Conservation (phyloP, 1,284 basidiomycete species). For the Puccinia coronata region DNA sequence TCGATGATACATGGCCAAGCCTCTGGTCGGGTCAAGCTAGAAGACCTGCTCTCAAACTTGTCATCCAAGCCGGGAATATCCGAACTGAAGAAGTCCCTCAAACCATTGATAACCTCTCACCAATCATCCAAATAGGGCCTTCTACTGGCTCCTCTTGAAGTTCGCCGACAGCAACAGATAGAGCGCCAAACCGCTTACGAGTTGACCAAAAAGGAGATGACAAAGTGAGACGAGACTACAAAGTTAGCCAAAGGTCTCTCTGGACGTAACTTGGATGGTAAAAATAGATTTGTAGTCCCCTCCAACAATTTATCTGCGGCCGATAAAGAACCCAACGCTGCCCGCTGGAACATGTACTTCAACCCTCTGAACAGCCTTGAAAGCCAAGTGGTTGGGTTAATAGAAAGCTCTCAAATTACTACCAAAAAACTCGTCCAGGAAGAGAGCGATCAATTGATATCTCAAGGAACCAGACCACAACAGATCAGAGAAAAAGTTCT, state of each 20-base stretch:
- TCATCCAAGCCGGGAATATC: conserved; percentile 53
- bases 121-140: conserved; percentile 61
- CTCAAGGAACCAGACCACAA: conserved; percentile 3
- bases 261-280: conserved; percentile 65
- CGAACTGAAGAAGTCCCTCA: conserved; percentile 63
- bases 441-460: conserved; percentile 72
- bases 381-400: conserved; percentile 72
- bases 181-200: conserved; percentile 94
- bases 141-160: conserved; percentile 80
- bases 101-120: conserved; percentile 63
- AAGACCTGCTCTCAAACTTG: conserved; percentile 21
- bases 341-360: conserved; percentile 50
- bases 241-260: conserved; percentile 66
- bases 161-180: conserved; percentile 80
- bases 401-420: conserved; percentile 74
- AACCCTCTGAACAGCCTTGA: conserved; percentile 77
- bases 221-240: conserved; percentile 90
- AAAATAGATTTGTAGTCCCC: conserved; percentile 38
- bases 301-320: not conserved
- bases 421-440: conserved; percentile 61
- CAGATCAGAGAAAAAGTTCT: conserved; percentile 62
- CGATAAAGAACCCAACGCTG: conserved; percentile 9
- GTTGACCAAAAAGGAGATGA: conserved; percentile 84
- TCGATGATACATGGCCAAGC: not conserved
- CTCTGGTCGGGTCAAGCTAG: conserved; percentile 16